These are phyloP conservation scores for Cytospora piceicola DNA, from an alignment of 2,329 filamentous ascomycete species.

Conservation along the genomic window DNA sequence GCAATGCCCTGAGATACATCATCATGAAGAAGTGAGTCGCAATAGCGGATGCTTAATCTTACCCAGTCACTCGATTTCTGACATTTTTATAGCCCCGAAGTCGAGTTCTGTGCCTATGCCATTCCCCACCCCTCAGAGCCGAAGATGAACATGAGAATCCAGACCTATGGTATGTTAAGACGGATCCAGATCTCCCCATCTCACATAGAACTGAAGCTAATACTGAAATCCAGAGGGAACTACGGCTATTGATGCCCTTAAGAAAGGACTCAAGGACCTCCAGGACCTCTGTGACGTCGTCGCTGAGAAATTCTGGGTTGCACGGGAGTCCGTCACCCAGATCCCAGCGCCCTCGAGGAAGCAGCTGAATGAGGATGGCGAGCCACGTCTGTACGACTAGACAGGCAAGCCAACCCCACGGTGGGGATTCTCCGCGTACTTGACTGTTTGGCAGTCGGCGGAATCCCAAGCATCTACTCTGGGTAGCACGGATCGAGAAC, in stretches of 20 bases:
- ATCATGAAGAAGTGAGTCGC: constrained; percentile 94
- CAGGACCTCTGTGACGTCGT: constrained; percentile 93
- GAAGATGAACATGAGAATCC: constrained; percentile 97
- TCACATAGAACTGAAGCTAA: constrained; percentile 1
- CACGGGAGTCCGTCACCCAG: constrained; percentile 62
- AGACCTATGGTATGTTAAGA: constrained; percentile 82
- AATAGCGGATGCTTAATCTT: not conserved
- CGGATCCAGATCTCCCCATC: not conserved
- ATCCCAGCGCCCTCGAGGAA: constrained; percentile 30
- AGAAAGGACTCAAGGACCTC: constrained; percentile 87
- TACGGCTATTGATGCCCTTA: constrained; percentile 80
- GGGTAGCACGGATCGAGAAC: constrained; percentile 3
- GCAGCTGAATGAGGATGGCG: constrained; percentile 28
- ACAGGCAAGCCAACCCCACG: not conserved
- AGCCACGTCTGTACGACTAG: constrained; percentile 28
- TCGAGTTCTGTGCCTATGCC: constrained; percentile 97
- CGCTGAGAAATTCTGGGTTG: constrained; percentile 80
- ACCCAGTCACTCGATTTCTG: constrained; percentile 19
- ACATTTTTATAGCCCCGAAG: constrained; percentile 71
- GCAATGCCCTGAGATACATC: constrained; percentile 90
- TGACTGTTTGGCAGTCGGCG: not conserved
- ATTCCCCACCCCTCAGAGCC: constrained; percentile 95
- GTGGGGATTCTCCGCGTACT: not conserved
- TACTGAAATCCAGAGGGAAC: constrained; percentile 64
- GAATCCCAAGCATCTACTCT: not conserved